A percentile compares a stretch with the other conserved stretches of the same genome.
phyloP scores from a whole-genome alignment of 345 rosid genomes.

The Angophora floribunda region DNA sequence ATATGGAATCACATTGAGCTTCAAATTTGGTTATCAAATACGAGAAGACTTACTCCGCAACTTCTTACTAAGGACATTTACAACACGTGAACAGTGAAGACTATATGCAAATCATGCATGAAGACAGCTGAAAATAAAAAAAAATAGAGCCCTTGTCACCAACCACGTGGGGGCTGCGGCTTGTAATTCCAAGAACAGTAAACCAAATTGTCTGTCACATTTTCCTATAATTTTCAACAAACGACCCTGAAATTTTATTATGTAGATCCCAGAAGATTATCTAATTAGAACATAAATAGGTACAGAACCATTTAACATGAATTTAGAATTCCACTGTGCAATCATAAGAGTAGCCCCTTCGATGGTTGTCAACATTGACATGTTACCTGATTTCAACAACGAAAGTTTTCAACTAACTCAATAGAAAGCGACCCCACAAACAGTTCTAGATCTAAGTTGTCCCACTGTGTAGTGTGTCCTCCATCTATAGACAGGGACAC shows the following conservation, averaged over 20 bases:
- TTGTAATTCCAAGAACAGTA: neutral
- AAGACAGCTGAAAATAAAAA: neutral
- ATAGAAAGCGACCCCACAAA: neutral
- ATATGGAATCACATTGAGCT: neutral
- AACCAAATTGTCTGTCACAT: neutral
- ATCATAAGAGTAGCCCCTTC: neutral
- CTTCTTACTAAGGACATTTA: neutral
- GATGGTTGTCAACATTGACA: neutral
- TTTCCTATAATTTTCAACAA: neutral
- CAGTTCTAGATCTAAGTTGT: neutral
- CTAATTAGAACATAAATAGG: neutral
- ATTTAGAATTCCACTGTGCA: neutral
- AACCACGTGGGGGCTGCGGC: neutral
- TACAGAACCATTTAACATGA: neutral
- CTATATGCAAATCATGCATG: neutral
- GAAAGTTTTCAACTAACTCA: neutral
- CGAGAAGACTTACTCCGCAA: neutral
- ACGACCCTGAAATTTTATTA: neutral
- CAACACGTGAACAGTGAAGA: neutral
- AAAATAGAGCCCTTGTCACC: neutral
- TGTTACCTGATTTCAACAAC: neutral
- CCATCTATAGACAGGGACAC: neutral
- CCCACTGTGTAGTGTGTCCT: neutral
- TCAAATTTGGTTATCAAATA: neutral
- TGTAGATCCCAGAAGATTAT: neutral